These are phyloP conservation scores for Exserohilum rostratum DNA, from an alignment of 2,329 filamentous ascomycete genomes.

Conservation along the genomic window DNA sequence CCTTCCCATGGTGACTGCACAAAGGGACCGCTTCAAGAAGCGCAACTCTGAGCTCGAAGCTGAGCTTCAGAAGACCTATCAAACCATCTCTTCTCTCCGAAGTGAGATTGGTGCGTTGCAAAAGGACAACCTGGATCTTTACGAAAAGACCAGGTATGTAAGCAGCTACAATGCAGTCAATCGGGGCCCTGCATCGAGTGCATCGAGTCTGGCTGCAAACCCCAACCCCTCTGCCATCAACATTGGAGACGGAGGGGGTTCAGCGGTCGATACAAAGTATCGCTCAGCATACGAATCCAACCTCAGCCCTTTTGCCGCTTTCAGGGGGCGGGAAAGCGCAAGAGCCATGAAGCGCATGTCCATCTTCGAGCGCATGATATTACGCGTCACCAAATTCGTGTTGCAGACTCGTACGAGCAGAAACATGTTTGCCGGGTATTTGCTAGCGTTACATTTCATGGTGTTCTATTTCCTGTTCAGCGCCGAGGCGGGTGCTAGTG, in stretches of 20 bases:
- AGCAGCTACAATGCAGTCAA: constrained; percentile 88
- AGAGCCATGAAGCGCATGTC: constrained; percentile 93
- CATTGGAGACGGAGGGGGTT: constrained; percentile 48
- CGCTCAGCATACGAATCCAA: constrained; percentile 92
- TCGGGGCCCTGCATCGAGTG: constrained; percentile 65
- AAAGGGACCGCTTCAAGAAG: constrained; percentile 97
- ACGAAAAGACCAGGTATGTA: constrained; percentile 97
- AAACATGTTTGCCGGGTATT: constrained; percentile 93
- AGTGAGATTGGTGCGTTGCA: constrained; percentile 92
- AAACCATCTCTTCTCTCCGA: constrained; percentile 80
- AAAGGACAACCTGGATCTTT: constrained; percentile 93
- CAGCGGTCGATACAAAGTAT: constrained; percentile 70
- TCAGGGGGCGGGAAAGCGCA: constrained; percentile 89
- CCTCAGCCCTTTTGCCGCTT: constrained; percentile 93
- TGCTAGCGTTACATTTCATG: constrained; percentile 83
- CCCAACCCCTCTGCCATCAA: constrained; percentile 77
- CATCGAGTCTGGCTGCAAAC: constrained; percentile 66
- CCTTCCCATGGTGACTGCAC: constrained; percentile 96
- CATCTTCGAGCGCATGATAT: constrained; percentile 85
- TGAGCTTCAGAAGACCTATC: constrained; percentile 84
- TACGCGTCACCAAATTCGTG: constrained; percentile 88
- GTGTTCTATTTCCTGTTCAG: constrained; percentile 88
- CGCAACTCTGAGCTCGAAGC: constrained; percentile 89
- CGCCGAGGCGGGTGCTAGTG: constrained; percentile 63
- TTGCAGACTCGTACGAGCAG: constrained; percentile 87